Conservation (phyloP, 192 early-diverging fungal genomes). For the Entomortierella parvispora region DNA sequence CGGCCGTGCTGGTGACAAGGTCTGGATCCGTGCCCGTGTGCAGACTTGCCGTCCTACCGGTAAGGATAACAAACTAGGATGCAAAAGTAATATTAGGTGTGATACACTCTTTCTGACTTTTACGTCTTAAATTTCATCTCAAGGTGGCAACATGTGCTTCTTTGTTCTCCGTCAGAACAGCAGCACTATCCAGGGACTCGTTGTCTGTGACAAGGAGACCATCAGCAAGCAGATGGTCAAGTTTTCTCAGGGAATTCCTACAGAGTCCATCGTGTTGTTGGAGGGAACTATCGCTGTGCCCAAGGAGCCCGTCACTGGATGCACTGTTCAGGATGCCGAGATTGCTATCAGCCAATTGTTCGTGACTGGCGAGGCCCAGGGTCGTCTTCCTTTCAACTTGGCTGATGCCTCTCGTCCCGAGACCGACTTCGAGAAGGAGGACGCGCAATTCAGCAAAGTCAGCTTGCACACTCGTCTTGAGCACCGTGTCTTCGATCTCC, state of each 20-base stretch:
- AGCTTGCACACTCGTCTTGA: constrained; percentile 92
- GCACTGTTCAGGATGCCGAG: constrained; percentile 94
- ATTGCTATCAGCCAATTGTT: constrained; percentile 75
- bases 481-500: constrained; percentile 93
- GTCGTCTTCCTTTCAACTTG: constrained; percentile 87
- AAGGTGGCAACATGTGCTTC: constrained; percentile 89
- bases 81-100: neutral
- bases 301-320: constrained; percentile 87
- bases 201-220: constrained; percentile 72
- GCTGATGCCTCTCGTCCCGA: constrained; percentile 93
- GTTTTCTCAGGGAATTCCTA: constrained; percentile 73
- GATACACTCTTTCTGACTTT: constrained; percentile 3
- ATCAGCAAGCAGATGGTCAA: constrained; percentile 98
- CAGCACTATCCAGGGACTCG: constrained; percentile 90
- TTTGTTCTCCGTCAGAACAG: constrained; percentile 88
- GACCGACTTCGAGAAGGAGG: constrained; percentile 74
- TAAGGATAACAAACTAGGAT: constrained; percentile 24
- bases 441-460: constrained; percentile 78
- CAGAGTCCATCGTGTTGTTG: constrained; percentile 91
- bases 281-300: constrained; percentile 84
- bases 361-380: constrained; percentile 78
- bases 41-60: constrained; percentile 90
- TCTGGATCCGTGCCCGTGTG: constrained; percentile 90
- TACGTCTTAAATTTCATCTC: constrained; percentile 3
- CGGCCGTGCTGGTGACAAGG: constrained; percentile 74